phyloP scores from a whole-genome alignment of 192 early-diverging fungal species.

The Allomyces macrogynus region DNA sequence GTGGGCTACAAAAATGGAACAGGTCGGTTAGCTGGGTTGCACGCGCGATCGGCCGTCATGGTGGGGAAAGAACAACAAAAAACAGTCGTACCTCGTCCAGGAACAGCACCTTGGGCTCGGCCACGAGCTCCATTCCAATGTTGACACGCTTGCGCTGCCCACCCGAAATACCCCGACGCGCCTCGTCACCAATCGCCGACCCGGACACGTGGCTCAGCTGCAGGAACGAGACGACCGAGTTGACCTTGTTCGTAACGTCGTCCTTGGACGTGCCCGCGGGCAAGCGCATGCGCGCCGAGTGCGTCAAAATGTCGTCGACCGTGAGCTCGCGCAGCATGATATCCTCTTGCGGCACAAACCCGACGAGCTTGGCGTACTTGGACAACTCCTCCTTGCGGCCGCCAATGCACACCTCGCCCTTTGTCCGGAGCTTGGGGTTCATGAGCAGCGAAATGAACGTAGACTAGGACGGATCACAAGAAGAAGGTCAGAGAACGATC shows the following conservation, averaged over 20 bases:
- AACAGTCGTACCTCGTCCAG: slow-evolving; percentile 25
- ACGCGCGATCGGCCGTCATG: no score
- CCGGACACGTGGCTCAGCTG: slow-evolving; percentile 30
- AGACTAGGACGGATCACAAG: slow-evolving; percentile 8
- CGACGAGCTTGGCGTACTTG: slow-evolving; percentile 42
- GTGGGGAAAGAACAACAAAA: no score
- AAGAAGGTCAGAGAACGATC: background rate
- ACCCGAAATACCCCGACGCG: slow-evolving; percentile 43
- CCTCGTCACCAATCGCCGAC: slow-evolving; percentile 35
- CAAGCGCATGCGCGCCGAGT: slow-evolving; percentile 46
- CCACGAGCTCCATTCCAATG: slow-evolving; percentile 49
- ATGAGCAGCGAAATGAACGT: slow-evolving; percentile 43
- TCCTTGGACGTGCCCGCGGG: slow-evolving; percentile 12
- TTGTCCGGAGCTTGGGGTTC: slow-evolving; percentile 27
- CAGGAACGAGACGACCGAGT: slow-evolving; percentile 32
- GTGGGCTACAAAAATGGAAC: slow-evolving; percentile 18
- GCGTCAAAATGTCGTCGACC: slow-evolving; percentile 38
- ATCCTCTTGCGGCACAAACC: slow-evolving; percentile 57
- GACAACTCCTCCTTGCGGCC: slow-evolving; percentile 31
- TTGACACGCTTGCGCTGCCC: slow-evolving; percentile 57
- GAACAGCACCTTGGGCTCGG: slow-evolving; percentile 38
- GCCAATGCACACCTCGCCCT: slow-evolving; percentile 34
- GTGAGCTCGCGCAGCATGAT: slow-evolving; percentile 39
- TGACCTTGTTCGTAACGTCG: slow-evolving; percentile 30
- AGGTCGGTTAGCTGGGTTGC: no score